These are phyloP conservation scores for Xylaria arbuscula DNA, from an alignment of 2,329 filamentous ascomycete genomes.

Conservation along the genomic window DNA sequence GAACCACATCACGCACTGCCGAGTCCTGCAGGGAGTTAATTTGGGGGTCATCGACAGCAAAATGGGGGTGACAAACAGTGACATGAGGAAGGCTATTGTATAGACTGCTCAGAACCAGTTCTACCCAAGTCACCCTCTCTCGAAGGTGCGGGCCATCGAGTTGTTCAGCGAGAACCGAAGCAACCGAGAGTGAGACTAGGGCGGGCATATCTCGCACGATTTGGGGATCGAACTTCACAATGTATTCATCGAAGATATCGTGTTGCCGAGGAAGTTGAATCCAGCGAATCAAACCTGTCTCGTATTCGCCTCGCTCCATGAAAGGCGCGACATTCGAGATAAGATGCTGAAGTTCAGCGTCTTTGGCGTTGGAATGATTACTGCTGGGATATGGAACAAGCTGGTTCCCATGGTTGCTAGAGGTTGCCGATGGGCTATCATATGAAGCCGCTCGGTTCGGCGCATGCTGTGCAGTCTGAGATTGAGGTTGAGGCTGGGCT, in stretches of 20 bases:
- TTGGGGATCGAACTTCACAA: conserved; percentile 62
- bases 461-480: conserved; percentile 38
- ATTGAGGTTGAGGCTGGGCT: conserved; percentile 26
- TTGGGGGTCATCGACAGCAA: conserved; percentile 36
- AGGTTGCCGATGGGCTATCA: conserved; percentile 48
- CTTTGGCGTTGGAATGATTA: conserved; percentile 58
- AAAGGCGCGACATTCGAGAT: conserved; percentile 70
- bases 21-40: conserved; percentile 58
- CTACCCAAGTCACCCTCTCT: conserved; percentile 70
- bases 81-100: conserved; percentile 57
- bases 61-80: conserved; percentile 59
- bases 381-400: conserved; percentile 54
- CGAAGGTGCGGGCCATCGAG: conserved; percentile 64
- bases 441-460: conserved; percentile 43
- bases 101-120: conserved; percentile 68
- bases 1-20: conserved; percentile 65
- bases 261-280: conserved; percentile 72
- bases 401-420: conserved; percentile 49
- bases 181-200: conserved; percentile 71
- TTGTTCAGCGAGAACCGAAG: conserved; percentile 71
- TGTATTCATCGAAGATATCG: conserved; percentile 69
- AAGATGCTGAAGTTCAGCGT: conserved; percentile 65
- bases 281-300: conserved; percentile 74
- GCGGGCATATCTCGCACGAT: conserved; percentile 69
- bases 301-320: conserved; percentile 70